A percentile compares a stretch with the other conserved stretches of the same genome.
phyloP scores from a whole-genome alignment of 352 stramenopile genomes.

The Phytophthora ramorum region DNA sequence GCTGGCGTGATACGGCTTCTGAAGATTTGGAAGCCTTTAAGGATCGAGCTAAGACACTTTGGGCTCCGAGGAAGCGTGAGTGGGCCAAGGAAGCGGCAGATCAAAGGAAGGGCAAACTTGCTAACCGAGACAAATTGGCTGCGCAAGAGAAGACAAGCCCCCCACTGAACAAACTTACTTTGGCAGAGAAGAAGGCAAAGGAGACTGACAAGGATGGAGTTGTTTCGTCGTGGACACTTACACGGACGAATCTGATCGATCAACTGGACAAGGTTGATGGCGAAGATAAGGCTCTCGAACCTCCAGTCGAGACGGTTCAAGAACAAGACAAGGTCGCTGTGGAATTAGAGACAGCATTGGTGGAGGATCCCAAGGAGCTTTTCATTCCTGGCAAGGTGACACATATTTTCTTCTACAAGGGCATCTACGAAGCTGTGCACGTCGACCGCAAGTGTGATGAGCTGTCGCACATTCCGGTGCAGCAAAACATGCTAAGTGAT shows the following conservation, averaged over 20 bases:
- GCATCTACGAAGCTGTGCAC: constrained; percentile 83
- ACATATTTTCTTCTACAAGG: constrained; percentile 83
- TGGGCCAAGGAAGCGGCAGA: constrained; percentile 79
- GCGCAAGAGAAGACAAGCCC: constrained; percentile 22
- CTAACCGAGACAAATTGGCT: constrained; percentile 18
- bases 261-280: constrained; percentile 64
- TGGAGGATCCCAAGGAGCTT: constrained; percentile 77
- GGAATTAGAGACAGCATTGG: constrained; percentile 56
- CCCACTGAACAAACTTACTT: constrained; percentile 17
- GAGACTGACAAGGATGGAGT: constrained; percentile 36
- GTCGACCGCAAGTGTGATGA: constrained; percentile 79
- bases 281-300: constrained; percentile 44
- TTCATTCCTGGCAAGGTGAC: constrained; percentile 81
- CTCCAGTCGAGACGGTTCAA: constrained; percentile 36
- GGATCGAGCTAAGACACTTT: constrained; percentile 82
- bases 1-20: constrained; percentile 78
- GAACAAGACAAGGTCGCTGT: constrained; percentile 67
- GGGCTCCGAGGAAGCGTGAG: constrained; percentile 81
- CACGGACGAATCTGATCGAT: constrained; percentile 78
- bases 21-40: constrained; percentile 87
- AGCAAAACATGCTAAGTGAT: constrained; percentile 89
- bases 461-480: constrained; percentile 79
- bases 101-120: constrained; percentile 53
- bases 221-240: constrained; percentile 74
- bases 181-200: constrained; percentile 37